These are phyloP conservation scores for Coniosporium apollinis DNA, from an alignment of 495 filamentous ascomycete species.

Conservation along the genomic window DNA sequence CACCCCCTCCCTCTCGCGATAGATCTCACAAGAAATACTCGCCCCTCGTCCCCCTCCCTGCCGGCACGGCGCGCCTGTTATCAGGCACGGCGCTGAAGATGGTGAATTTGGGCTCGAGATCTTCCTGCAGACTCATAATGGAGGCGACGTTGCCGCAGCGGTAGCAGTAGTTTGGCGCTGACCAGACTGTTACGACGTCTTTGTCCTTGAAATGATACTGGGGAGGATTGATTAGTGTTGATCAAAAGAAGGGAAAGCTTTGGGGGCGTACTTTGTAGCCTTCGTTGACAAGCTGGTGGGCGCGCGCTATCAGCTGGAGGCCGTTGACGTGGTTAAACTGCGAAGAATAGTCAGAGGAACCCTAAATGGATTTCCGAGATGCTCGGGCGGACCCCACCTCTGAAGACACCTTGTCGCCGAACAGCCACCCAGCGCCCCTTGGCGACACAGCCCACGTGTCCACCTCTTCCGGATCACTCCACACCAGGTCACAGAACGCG, in stretches of 20 bases:
- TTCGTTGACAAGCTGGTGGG: conserved; percentile 94
- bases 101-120: conserved; percentile 74
- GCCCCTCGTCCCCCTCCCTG: conserved; percentile 59
- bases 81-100: conserved; percentile 93
- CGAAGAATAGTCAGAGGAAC: conserved; percentile 3
- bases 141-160: conserved; percentile 93
- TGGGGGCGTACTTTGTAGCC: conserved; percentile 62
- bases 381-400: conserved; percentile 29
- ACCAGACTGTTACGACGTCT: conserved; percentile 98
- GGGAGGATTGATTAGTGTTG: conserved; percentile 1
- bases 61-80: conserved; percentile 72
- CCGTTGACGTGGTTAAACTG: conserved; percentile 95
- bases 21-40: conserved; percentile 80
- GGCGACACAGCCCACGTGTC: conserved; percentile 96
- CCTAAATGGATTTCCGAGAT: not conserved
- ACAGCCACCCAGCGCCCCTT: conserved; percentile 89
- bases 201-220: conserved; percentile 89
- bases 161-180: conserved; percentile 97
- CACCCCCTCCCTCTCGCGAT: not conserved
- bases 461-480: conserved; percentile 96
- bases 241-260: conserved; percentile 3
- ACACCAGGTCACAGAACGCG: conserved; percentile 94
- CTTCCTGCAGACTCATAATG: conserved; percentile 82
- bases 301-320: conserved; percentile 82
- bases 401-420: conserved; percentile 92